Evolutionary conservation across 306 rosid species (phyloP).

Genomic region (Acacia confusa): DNA sequence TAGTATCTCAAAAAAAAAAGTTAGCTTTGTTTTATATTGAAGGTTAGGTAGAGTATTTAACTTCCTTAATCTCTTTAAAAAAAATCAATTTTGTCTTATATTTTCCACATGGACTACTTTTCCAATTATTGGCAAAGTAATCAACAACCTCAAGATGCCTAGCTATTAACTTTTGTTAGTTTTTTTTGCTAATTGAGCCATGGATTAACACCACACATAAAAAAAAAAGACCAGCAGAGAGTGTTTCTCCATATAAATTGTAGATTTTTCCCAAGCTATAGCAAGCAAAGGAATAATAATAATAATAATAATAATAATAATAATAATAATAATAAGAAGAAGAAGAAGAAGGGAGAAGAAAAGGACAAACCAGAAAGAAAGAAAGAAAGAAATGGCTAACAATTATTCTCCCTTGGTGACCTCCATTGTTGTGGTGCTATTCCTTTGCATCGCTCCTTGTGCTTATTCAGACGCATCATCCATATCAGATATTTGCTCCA

Average conservation of each 20-base stretch:
- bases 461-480: neutral
- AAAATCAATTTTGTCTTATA: too few species aligned
- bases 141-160: neutral
- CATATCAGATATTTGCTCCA: constrained; percentile 26
- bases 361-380: neutral
- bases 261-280: neutral
- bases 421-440: neutral
- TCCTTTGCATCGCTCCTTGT: neutral
- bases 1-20: too few species aligned
- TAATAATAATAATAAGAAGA: neutral
- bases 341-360: neutral
- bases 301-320: too few species aligned
- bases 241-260: neutral
- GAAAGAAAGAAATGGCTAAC: neutral
- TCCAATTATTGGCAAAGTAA: neutral
- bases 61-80: too few species aligned
- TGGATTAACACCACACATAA: neutral
- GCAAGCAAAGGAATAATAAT: neutral
- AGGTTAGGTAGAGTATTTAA: too few species aligned
- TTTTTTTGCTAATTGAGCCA: neutral
- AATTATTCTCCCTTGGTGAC: neutral
- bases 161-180: neutral
- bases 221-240: neutral
- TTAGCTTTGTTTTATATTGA: too few species aligned
- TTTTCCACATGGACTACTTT: neutral